Percentiles rank a stretch among this genome's conserved stretches.
Evolutionary conservation across 108 stramenopile species (phyloP).

Genomic region (Nitzschia sp.): DNA sequence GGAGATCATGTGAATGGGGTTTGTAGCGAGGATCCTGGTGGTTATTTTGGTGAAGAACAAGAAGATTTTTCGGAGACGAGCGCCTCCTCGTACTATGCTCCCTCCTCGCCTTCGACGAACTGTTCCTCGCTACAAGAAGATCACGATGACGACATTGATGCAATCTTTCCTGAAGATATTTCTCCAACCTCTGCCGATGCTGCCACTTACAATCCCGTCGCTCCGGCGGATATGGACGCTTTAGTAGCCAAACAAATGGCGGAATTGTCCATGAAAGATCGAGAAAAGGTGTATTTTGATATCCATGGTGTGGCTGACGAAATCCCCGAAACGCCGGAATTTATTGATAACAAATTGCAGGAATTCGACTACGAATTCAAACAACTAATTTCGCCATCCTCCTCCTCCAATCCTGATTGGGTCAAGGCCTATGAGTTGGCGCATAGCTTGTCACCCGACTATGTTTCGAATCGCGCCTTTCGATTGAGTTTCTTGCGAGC

Average conservation of each 20-base stretch:
- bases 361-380: conserved; percentile 5
- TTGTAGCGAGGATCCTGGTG: no score
- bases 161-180: neutral
- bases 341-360: neutral
- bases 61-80: no score
- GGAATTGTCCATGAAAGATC: conserved; percentile 17
- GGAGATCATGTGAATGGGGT: no score
- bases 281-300: conserved; percentile 26
- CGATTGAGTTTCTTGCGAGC: conserved; percentile 20
- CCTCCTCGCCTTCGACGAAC: conserved; percentile 4
- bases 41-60: no score
- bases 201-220: neutral
- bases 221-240: conserved; percentile 11
- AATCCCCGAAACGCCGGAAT: conserved; percentile 18
- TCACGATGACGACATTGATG: neutral
- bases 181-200: neutral
- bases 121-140: neutral
- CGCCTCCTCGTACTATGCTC: no score
- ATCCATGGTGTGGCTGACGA: conserved; percentile 21
- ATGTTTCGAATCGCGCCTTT: conserved; percentile 26
- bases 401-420: no score
- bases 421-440: conserved; percentile 25
- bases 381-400: neutral
- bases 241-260: conserved; percentile 26
- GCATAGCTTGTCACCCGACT: neutral